Base-by-base conservation (phyloP, 257 asterid genomes). In the Pogostemon cablin region DNA sequence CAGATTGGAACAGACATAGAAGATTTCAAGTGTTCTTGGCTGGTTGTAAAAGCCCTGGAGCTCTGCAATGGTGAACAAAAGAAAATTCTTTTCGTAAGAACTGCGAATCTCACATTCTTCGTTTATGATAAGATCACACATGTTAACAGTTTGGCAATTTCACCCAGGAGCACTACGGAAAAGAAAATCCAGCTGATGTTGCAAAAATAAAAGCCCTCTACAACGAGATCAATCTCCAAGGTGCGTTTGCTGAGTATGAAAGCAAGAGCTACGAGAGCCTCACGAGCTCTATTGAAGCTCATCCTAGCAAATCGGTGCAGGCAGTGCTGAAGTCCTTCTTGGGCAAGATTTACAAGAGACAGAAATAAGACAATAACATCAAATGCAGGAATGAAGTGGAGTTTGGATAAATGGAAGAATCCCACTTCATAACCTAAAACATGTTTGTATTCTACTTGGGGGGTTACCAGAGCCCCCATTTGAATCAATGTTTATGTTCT, bases 1-100 rank as follows among this genome's bases (percentile, higher is more conserved):
- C 86, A 88, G 97, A 88, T 91, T 72, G 97, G 97, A 77, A 93
- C 98, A 25, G 99, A 93, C 78, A 93, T 93, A 72, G 96, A 93
- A 79, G 96, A 93, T 74, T 93, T 86, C 81, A 93, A 91, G 85
- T 93, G 99, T 68, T 89, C 98, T 58, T 91, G 98, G 98, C 80
- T 93, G 79, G 98, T 91, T 3, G 98, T 91, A 9, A 93, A 93
- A 81, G 99, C 99, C 59, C 72, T 93, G 77, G 99, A 93, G 83
- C 82, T 54, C 57, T 91, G 95, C 71, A 85, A 79, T 35, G 93
- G 85, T 69, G 98, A 89, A 44, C 99, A 91, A 69, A 93, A 85
- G 89, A 83, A 85, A 68, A 80, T 74, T 41, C 83, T 95, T 40
- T 76, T 67, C 47, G 98, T 95, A 85, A 91, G 96, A 41, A 67